Conservation (phyloP, 352 stramenopile species). For the Phytophthora pistaciae region DNA sequence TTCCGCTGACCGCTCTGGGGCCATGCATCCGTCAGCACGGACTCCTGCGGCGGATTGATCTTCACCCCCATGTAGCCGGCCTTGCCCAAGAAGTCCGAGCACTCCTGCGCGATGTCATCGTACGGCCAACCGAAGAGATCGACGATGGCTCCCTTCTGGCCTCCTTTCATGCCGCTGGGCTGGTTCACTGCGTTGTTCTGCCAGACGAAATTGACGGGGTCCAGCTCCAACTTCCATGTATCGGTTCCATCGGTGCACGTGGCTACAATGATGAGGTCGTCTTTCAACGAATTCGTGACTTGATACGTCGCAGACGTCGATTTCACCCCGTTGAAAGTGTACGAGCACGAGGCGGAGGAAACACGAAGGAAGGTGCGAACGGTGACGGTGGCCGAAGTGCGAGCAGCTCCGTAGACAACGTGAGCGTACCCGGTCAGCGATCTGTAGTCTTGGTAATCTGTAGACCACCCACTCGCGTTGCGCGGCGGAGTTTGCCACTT, state of each 20-base stretch:
- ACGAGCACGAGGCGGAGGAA: constrained; percentile 34
- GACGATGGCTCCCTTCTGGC: constrained; percentile 72
- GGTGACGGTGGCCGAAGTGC: constrained; percentile 48
- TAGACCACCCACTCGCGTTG: constrained; percentile 39
- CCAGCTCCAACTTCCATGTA: constrained; percentile 45
- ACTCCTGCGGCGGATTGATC: constrained; percentile 73
- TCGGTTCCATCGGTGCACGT: constrained; percentile 27
- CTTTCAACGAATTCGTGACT: constrained; percentile 31
- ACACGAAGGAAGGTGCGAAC: constrained; percentile 48
- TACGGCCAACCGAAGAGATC: constrained; percentile 80
- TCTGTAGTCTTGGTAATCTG: constrained; percentile 56
- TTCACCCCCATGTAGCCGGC: constrained; percentile 78
- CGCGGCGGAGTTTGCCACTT: constrained; percentile 63
- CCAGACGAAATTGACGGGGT: constrained; percentile 79
- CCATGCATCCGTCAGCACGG: constrained; percentile 55
- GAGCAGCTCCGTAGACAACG: constrained; percentile 44
- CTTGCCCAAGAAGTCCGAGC: constrained; percentile 64
- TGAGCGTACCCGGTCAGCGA: constrained; percentile 54
- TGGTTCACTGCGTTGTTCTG: constrained; percentile 48
- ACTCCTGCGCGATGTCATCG: constrained; percentile 71
- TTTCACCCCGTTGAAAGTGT: constrained; percentile 46
- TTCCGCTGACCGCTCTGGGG: constrained; percentile 53
- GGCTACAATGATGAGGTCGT: constrained; percentile 44
- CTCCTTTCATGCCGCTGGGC: constrained; percentile 39
- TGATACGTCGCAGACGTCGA: constrained; percentile 31